Percentiles rank a stretch among this genome's conserved stretches.
These are phyloP conservation scores for Solanum hybrid DNA, from an alignment of 305 asterid genomes.

Conservation along the genomic window DNA sequence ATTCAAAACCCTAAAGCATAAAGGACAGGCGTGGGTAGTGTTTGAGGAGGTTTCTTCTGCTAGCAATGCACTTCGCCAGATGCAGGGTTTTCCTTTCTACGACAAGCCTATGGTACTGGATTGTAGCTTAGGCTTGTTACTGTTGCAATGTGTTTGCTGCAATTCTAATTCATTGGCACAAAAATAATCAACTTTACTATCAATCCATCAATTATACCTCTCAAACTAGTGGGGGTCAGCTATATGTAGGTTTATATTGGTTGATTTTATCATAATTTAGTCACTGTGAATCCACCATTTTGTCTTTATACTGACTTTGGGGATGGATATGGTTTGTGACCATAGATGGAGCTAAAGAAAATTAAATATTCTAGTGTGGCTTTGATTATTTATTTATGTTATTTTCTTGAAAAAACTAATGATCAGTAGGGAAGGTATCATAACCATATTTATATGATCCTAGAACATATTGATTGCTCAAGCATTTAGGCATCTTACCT, in stretches of 20 bases:
- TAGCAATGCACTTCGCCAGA: slow-evolving; percentile 68
- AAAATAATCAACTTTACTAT: not conserved
- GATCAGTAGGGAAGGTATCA: not conserved
- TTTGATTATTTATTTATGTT: not conserved
- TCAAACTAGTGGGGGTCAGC: not conserved
- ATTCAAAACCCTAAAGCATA: slow-evolving; percentile 97
- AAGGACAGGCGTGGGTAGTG: slow-evolving; percentile 98
- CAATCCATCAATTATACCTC: not conserved
- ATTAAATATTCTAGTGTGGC: not conserved
- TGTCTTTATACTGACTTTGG: not conserved
- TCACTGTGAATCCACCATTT: not conserved
- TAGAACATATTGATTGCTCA: not conserved
- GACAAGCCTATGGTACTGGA: slow-evolving; percentile 76
- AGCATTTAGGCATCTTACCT: not conserved
- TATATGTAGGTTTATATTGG: not conserved
- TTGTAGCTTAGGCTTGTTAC: not conserved
- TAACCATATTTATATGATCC: not conserved
- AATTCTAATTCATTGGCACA: not conserved
- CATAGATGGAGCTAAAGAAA: not conserved
- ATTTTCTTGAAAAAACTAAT: not conserved
- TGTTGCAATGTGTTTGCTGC: not conserved
- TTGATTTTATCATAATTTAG: not conserved
- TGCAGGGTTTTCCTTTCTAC: slow-evolving; percentile 96
- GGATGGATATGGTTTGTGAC: not conserved
- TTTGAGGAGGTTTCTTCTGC: slow-evolving; percentile 86